Percentiles rank a stretch among this genome's conserved stretches.
Evolutionary conservation across 2,329 filamentous ascomycete species (phyloP).

Genomic region (Phyllosticta capitalensis): DNA sequence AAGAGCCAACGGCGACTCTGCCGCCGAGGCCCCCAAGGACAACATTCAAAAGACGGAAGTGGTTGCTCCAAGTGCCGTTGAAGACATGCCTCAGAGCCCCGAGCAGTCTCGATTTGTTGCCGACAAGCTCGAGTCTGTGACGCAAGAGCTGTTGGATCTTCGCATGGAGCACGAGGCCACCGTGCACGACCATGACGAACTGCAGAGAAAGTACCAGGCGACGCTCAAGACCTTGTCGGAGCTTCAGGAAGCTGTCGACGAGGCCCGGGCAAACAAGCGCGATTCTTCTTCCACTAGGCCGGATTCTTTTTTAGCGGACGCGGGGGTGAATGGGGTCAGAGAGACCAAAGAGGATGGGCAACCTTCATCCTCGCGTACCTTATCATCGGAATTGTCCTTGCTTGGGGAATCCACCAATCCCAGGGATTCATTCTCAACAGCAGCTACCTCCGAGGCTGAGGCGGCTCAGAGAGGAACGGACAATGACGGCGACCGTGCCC

Average conservation of each 20-base stretch:
- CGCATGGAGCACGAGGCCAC: conserved; percentile 84
- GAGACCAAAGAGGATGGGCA: conserved; percentile 48
- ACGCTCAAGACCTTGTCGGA: conserved; percentile 73
- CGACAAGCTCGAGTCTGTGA: conserved; percentile 86
- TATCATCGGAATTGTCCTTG: conserved; percentile 89
- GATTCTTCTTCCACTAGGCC: conserved; percentile 49
- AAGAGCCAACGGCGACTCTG: neutral
- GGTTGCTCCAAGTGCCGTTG: conserved; percentile 15
- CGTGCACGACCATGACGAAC: conserved; percentile 66
- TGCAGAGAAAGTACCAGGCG: conserved; percentile 85
- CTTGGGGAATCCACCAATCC: conserved; percentile 57
- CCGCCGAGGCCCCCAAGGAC: neutral
- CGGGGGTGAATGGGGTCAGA: conserved; percentile 58
- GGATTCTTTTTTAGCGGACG: conserved; percentile 76
- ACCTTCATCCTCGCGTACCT: conserved; percentile 74
- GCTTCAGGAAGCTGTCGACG: conserved; percentile 76
- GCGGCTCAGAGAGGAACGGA: conserved; percentile 21
- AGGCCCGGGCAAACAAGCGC: conserved; percentile 42
- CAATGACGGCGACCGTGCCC: conserved; percentile 12
- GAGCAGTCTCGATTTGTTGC: conserved; percentile 78
- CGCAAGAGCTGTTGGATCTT: conserved; percentile 82
- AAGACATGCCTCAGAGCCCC: conserved; percentile 52
- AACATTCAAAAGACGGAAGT: neutral
- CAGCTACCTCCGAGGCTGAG: conserved; percentile 52
- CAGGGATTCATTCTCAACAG: conserved; percentile 32